These are phyloP conservation scores for Pulveroboletus sp. DNA, from an alignment of 768 basidiomycete genomes.

Conservation along the genomic window DNA sequence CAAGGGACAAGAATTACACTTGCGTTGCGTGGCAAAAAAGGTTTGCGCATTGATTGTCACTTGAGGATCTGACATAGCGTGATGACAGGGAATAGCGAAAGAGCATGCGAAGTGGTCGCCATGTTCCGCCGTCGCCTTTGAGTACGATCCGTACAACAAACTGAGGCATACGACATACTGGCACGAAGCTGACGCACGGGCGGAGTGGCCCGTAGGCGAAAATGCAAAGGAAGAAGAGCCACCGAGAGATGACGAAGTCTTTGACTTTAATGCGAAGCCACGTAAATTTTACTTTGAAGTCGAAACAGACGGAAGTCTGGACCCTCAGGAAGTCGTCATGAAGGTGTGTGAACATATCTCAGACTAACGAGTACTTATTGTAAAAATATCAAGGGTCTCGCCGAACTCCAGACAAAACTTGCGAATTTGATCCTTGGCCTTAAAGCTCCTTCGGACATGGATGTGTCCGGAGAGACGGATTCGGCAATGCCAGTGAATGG, in stretches of 20 bases:
- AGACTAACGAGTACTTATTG: neutral
- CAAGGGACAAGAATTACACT: slow-evolving; percentile 86
- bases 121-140: slow-evolving; percentile 89
- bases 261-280: slow-evolving; percentile 86
- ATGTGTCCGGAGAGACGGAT: slow-evolving; percentile 42
- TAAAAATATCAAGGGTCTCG: slow-evolving; percentile 53
- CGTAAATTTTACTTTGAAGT: slow-evolving; percentile 91
- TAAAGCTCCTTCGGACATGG: slow-evolving; percentile 58
- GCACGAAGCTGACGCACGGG: slow-evolving; percentile 77
- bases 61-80: neutral
- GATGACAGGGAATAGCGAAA: slow-evolving; percentile 86
- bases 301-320: slow-evolving; percentile 88
- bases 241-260: slow-evolving; percentile 73
- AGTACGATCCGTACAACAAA: slow-evolving; percentile 98
- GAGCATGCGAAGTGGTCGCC: slow-evolving; percentile 99
- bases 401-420: slow-evolving; percentile 75
- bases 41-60: slow-evolving; percentile 37
- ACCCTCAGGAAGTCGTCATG: slow-evolving; percentile 85
- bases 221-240: slow-evolving; percentile 84
- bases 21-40: slow-evolving; percentile 90
- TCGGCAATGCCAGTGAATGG: slow-evolving; percentile 26
- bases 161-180: slow-evolving; percentile 94
- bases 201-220: slow-evolving; percentile 88
- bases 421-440: slow-evolving; percentile 75
- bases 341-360: slow-evolving; percentile 45